Evolutionary conservation across 192 early-diverging fungal genomes (phyloP).

Genomic region (Coemansia sp.): DNA sequence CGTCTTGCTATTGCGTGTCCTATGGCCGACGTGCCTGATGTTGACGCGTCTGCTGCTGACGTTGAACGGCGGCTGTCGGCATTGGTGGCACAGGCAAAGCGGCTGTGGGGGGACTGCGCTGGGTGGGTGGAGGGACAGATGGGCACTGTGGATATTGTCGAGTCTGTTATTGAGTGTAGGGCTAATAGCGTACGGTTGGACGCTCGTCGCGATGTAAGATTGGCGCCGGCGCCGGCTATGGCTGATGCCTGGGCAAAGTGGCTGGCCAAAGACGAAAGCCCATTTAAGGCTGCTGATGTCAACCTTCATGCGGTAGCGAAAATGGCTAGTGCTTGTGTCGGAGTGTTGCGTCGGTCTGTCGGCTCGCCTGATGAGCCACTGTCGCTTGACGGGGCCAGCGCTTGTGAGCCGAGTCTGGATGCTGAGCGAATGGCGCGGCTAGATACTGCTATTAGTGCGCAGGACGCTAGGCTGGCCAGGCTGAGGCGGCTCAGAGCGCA

Average conservation of each 20-base stretch:
- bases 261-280: slow-evolving; percentile 22
- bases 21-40: slow-evolving; percentile 15
- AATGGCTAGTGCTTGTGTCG: slow-evolving; percentile 43
- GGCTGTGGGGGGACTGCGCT: slow-evolving; percentile 35
- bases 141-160: slow-evolving; percentile 12
- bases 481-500: slow-evolving; percentile 33
- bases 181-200: slow-evolving; percentile 39
- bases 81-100: slow-evolving; percentile 19
- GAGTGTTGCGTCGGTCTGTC: slow-evolving; percentile 22
- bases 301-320: slow-evolving; percentile 35
- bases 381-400: neutral
- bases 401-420: neutral
- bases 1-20: slow-evolving; percentile 9
- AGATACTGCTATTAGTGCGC: slow-evolving; percentile 12
- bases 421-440: slow-evolving; percentile 8
- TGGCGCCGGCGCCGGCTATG: slow-evolving; percentile 47
- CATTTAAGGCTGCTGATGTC: slow-evolving; percentile 29
- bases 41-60: slow-evolving; percentile 19
- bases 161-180: slow-evolving; percentile 28
- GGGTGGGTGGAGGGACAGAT: slow-evolving; percentile 37
- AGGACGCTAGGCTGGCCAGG: slow-evolving; percentile 24
- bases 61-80: slow-evolving; percentile 17
- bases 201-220: slow-evolving; percentile 22
- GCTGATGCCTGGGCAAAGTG: slow-evolving; percentile 43
- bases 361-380: neutral